Conservation (phyloP, 2,329 filamentous ascomycete genomes). For the Aspergillus ochraceus region DNA sequence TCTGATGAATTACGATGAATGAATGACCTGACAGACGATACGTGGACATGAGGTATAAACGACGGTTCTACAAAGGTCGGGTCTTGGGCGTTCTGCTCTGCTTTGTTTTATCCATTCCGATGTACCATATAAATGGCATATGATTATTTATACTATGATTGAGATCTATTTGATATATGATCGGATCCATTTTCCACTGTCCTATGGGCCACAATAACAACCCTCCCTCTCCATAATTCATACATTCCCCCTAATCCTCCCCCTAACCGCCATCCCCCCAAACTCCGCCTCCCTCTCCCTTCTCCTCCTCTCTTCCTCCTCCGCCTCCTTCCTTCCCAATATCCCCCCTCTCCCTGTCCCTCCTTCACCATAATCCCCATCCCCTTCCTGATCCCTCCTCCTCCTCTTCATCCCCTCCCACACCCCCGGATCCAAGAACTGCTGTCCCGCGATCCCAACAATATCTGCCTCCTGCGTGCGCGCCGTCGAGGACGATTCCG, state of each 20-base stretch:
- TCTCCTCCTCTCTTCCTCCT: slow-evolving; percentile 19
- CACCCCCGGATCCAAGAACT: slow-evolving; percentile 38
- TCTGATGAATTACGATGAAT: slow-evolving; percentile 9
- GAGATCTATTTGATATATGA: not conserved
- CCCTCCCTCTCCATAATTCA: too few species aligned
- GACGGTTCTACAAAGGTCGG: not conserved
- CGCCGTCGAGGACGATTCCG: too few species aligned
- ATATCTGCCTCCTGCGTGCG: not conserved
- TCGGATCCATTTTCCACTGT: not conserved
- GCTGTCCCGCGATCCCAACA: slow-evolving; percentile 23
- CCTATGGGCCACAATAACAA: too few species aligned
- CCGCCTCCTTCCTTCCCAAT: slow-evolving; percentile 9
- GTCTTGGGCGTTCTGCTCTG: not conserved
- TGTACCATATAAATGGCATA: not conserved
- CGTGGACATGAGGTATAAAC: not conserved
- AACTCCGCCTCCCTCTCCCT: slow-evolving; percentile 29
- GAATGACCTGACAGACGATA: slow-evolving; percentile 3
- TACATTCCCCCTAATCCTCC: slow-evolving; percentile 18
- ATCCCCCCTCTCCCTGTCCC: not conserved
- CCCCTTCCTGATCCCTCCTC: not conserved
- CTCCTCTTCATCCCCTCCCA: slow-evolving; percentile 29
- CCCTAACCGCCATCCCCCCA: slow-evolving; percentile 35
- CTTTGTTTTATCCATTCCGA: not conserved
- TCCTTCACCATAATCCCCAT: not conserved
- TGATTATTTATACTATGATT: not conserved